Conservation (phyloP, 2,329 filamentous ascomycete genomes). For the Rhynchosporium secalis region DNA sequence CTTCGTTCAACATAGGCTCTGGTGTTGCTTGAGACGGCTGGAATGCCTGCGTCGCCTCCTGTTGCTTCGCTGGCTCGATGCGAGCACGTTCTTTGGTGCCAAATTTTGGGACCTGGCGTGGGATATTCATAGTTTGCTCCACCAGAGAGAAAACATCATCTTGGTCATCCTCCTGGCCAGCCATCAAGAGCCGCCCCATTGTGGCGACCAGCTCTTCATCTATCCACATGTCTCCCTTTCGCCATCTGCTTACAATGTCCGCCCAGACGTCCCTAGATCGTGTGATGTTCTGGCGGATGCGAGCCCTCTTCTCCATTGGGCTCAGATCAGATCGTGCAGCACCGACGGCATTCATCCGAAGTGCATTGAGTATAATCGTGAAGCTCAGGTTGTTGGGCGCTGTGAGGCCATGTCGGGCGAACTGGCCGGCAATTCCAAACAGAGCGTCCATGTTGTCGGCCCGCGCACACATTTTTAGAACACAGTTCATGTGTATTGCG, state of each 20-base stretch:
- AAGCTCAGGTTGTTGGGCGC: constrained; percentile 74
- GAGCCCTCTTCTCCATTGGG: constrained; percentile 38
- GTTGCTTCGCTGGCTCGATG: constrained; percentile 14
- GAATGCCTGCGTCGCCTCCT: background rate
- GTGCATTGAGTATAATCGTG: constrained; percentile 77
- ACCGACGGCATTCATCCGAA: constrained; percentile 52
- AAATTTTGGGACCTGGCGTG: constrained; percentile 45
- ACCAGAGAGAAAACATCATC: constrained; percentile 73
- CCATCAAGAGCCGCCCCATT: constrained; percentile 77
- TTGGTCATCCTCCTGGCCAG: constrained; percentile 63
- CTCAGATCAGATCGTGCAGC: constrained; percentile 33
- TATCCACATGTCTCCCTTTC: constrained; percentile 64
- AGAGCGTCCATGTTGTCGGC: constrained; percentile 76
- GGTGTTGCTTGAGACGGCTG: background rate
- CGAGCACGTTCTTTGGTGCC: constrained; percentile 21
- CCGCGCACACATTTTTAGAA: constrained; percentile 77
- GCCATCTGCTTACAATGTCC: constrained; percentile 77
- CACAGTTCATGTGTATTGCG: constrained; percentile 83
- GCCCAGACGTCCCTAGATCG: constrained; percentile 78
- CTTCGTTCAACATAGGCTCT: background rate
- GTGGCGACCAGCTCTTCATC: constrained; percentile 78
- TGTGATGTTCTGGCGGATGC: constrained; percentile 51
- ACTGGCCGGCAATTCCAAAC: constrained; percentile 72
- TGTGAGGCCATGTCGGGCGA: constrained; percentile 63
- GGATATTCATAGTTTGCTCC: constrained; percentile 79